phyloP scores from a whole-genome alignment of 2,329 filamentous ascomycete genomes.

The Fusarium concolor region DNA sequence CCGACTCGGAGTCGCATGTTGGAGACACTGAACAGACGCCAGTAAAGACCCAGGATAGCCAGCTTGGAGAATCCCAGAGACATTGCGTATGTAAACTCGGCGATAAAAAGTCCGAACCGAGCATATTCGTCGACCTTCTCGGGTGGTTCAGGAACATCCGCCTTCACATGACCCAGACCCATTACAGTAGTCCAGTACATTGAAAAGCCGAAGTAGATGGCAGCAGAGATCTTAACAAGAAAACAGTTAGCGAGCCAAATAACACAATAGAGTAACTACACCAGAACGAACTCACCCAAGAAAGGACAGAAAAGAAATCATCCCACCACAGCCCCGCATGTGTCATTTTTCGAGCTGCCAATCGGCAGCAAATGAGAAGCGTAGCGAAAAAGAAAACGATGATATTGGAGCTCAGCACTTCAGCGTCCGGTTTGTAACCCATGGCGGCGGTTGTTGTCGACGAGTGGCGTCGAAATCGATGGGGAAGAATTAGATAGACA shows the following conservation, averaged over 20 bases:
- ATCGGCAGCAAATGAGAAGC: constrained; percentile 15
- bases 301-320: constrained; percentile 23
- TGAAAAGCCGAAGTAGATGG: constrained; percentile 27
- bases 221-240: constrained; percentile 3
- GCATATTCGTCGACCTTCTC: constrained; percentile 28
- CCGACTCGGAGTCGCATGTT: constrained; percentile 28
- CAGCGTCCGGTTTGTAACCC: constrained; percentile 17
- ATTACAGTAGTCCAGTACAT: constrained; percentile 27
- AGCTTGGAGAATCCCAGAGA: constrained; percentile 34
- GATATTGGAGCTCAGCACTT: constrained; percentile 25
- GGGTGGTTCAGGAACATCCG: constrained; percentile 13
- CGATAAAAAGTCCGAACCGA: constrained; percentile 28
- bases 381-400: constrained; percentile 26
- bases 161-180: constrained; percentile 25
- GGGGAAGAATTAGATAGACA: not conserved
- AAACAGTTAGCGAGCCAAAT: not conserved
- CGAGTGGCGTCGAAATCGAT: not conserved
- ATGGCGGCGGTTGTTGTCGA: not conserved
- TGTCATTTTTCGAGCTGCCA: constrained; percentile 27
- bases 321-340: constrained; percentile 27
- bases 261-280: not conserved
- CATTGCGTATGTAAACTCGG: constrained; percentile 28
- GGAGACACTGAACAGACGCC: constrained; percentile 31
- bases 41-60: constrained; percentile 32
- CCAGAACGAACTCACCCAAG: constrained; percentile 22